These are phyloP conservation scores for Pseudocercospora eumusae DNA, from an alignment of 2,329 filamentous ascomycete genomes.

Conservation along the genomic window DNA sequence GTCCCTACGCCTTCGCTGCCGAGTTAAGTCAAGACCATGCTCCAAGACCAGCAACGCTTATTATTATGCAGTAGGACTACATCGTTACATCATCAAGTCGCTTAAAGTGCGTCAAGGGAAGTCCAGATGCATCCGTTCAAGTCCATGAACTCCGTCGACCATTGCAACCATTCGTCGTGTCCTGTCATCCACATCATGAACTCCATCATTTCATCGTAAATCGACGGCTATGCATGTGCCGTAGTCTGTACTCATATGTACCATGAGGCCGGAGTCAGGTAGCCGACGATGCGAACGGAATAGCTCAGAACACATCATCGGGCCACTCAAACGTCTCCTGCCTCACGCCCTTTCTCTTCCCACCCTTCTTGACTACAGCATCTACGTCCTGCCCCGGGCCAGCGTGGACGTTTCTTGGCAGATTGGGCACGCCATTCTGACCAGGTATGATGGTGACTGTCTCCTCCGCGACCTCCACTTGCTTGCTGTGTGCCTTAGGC, in stretches of 20 bases:
- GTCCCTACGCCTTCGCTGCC: not conserved
- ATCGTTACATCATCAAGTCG: not conserved
- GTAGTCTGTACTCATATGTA: slow-evolving; percentile 10
- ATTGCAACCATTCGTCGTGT: not conserved
- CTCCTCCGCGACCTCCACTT: slow-evolving; percentile 25
- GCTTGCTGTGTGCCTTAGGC: slow-evolving; percentile 22
- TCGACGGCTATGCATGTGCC: not conserved
- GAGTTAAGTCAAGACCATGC: not conserved
- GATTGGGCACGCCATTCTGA: slow-evolving; percentile 26
- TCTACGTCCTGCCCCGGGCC: slow-evolving; percentile 21
- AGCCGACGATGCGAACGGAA: not conserved
- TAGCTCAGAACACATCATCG: slow-evolving; percentile 21
- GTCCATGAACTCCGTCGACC: not conserved
- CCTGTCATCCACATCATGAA: slow-evolving; percentile 7
- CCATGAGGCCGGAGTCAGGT: not conserved
- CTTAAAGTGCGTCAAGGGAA: not conserved
- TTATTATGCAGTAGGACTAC: not conserved
- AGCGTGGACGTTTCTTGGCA: slow-evolving; percentile 23
- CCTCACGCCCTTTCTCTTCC: slow-evolving; percentile 10
- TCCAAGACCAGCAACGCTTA: not conserved
- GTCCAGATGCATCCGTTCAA: not conserved
- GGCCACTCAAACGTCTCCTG: slow-evolving; percentile 20
- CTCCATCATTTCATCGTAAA: not conserved
- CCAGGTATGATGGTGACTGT: slow-evolving; percentile 29
- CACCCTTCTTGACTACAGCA: slow-evolving; percentile 5